Evolutionary conservation across 176 grass and related monocot species (phyloP), one percentile per base, ranked within the genome.

Genomic region (Eragrostis curvula): DNA sequence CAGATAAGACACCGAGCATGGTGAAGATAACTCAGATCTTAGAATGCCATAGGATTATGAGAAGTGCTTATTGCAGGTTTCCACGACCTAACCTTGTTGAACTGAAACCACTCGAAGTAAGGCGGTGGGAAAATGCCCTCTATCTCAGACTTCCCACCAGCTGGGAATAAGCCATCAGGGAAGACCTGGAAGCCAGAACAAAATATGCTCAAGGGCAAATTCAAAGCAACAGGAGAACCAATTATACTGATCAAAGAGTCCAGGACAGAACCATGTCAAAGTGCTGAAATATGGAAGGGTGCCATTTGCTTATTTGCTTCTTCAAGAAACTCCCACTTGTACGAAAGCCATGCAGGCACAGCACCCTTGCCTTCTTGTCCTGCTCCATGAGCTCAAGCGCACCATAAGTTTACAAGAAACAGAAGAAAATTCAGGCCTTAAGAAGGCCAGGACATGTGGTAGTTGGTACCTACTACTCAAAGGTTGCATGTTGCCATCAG

Each of bases 301-400:
- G 88, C 90, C 96, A 98, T 80, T 93, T 95, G 89, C 90, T 95
- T 68, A 98, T 95, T 58, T 98, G 96, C 71, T 98, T 93, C 81
- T 94, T 79, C 75, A 98, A 82, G 67, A 95, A 95, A 25, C 79
- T 75, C 9, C 92, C 92, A 2, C 93, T 95, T 32, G 93, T 98
- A 25, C 90, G 78, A 18, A 95, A 98, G 45, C 88, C 87, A 17
- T 95, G 93, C 42, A 95, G 85, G 79, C 96, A 98, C 11, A 98
- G 63, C 70, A 93, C 78, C 79, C 84, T 95, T 46, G 73, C 41
- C 78, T 79, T 91, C 57, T 90, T 90, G 36, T 70, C 40, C 76
- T 88, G 68, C 18, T 87, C 88, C 85, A 82, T 95, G 28, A 17
- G 62, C 29, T 29, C 25, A 13, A 48, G 23, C 50, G 23, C 43